Evolutionary conservation across 1,139 yeast genomes (phyloP).

Genomic region (Sugiyamaella grinbergsii): DNA sequence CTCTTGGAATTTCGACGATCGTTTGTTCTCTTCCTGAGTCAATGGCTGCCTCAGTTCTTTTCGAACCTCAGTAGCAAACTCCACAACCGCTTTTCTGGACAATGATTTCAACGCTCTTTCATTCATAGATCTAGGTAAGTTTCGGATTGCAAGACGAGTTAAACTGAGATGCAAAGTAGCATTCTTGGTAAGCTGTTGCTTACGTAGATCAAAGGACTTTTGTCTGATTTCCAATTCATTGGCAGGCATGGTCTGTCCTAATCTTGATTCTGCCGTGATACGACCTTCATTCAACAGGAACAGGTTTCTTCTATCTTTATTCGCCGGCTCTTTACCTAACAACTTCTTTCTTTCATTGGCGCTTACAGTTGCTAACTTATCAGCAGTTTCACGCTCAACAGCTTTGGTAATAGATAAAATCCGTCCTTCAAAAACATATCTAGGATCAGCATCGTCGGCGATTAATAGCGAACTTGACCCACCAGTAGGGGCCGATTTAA

Average conservation of each 20-base stretch:
- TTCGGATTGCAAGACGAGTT: constrained; percentile 92
- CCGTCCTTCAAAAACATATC: constrained; percentile 91
- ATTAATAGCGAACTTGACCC: constrained; percentile 72
- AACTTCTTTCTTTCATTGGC: constrained; percentile 70
- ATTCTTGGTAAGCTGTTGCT: constrained; percentile 85
- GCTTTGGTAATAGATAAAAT: constrained; percentile 81
- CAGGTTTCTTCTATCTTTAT: constrained; percentile 80
- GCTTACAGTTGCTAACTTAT: constrained; percentile 69
- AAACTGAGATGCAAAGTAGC: constrained; percentile 88
- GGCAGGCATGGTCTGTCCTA: constrained; percentile 67
- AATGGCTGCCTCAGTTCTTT: constrained; percentile 76
- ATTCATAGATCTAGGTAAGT: constrained; percentile 89
- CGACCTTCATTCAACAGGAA: constrained; percentile 93
- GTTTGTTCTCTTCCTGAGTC: constrained; percentile 81
- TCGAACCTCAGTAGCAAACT: constrained; percentile 90
- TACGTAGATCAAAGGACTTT: constrained; percentile 81
- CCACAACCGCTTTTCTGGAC: constrained; percentile 92
- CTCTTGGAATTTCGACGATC: constrained; percentile 72
- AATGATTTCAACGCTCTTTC: constrained; percentile 86
- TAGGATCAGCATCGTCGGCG: constrained; percentile 88
- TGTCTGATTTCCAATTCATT: constrained; percentile 87
- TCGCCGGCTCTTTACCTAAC: constrained; percentile 78
- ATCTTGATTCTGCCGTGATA: constrained; percentile 74
- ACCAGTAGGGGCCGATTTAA: constrained; percentile 77
- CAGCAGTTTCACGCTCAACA: constrained; percentile 86